Evolutionary conservation across 148 eudicot species (phyloP).

Genomic region (Arbutus unedo): DNA sequence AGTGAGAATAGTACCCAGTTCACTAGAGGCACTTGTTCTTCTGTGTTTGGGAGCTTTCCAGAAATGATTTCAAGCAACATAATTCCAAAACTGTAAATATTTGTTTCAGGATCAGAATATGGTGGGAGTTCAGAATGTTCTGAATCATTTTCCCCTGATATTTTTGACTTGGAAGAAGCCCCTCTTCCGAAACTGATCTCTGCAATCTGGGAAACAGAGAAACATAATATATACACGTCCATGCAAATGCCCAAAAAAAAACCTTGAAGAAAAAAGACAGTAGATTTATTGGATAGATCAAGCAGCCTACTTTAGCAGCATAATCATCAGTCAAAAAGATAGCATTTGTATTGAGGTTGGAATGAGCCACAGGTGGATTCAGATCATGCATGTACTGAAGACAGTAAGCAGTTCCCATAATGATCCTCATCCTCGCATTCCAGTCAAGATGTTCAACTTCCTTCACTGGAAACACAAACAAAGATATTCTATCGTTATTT

Average conservation of each 20-base stretch:
- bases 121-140: constrained; percentile 38
- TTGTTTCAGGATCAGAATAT: constrained; percentile 45
- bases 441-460: constrained; percentile 72
- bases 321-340: constrained; percentile 84
- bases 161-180: constrained; percentile 30
- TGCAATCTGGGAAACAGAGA: constrained; percentile 45
- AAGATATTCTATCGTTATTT: not conserved
- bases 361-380: constrained; percentile 63
- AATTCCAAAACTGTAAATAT: constrained; percentile 68
- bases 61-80: constrained; percentile 76
- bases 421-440: constrained; percentile 72
- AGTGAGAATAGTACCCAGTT: constrained; percentile 56
- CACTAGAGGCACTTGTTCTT: constrained; percentile 62
- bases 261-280: no score
- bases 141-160: constrained; percentile 31
- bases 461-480: constrained; percentile 36
- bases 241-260: not conserved
- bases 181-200: constrained; percentile 49
- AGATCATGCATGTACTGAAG: constrained; percentile 86
- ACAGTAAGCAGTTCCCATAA: constrained; percentile 92
- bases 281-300: not conserved
- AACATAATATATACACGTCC: not conserved
- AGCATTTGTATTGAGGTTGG: constrained; percentile 43
- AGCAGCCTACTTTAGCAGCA: constrained; percentile 77
- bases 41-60: constrained; percentile 59